Percentiles rank a stretch among this genome's conserved stretches.
Conservation (phyloP, 2,329 filamentous ascomycete genomes). For the Beauveria rudraprayagi region DNA sequence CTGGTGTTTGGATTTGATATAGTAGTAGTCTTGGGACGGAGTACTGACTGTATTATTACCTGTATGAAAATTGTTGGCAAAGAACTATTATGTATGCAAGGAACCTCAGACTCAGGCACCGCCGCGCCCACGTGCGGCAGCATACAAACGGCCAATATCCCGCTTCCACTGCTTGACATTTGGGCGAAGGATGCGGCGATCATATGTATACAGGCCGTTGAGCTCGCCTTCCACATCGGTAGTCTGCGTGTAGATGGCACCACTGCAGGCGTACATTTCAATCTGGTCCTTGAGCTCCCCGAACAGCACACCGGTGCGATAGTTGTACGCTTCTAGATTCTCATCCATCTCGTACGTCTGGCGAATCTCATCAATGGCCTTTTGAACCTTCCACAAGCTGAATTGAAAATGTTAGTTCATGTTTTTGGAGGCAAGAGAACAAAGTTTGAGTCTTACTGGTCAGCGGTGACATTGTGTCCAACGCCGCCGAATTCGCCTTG, state of each 20-base stretch:
- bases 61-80: not conserved
- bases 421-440: no score
- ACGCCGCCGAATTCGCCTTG: constrained; percentile 67
- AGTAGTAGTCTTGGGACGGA: no score
- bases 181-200: constrained; percentile 51
- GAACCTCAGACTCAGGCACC: not conserved
- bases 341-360: constrained; percentile 60
- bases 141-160: constrained; percentile 53
- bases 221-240: constrained; percentile 69
- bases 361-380: constrained; percentile 51
- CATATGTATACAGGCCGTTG: constrained; percentile 63
- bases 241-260: constrained; percentile 65
- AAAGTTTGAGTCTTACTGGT: constrained; percentile 37
- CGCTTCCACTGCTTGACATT: constrained; percentile 49
- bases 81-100: not conserved
- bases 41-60: no score
- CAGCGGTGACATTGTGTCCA: constrained; percentile 54
- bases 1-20: no score
- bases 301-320: constrained; percentile 52
- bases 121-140: constrained; percentile 35
- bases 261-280: constrained; percentile 53
- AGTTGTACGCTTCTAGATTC: constrained; percentile 55
- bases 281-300: constrained; percentile 55
- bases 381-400: constrained; percentile 56
- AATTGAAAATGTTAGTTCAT: not conserved